phyloP scores from a whole-genome alignment of 2,329 filamentous ascomycete species.

The Colletotrichum aenigma region DNA sequence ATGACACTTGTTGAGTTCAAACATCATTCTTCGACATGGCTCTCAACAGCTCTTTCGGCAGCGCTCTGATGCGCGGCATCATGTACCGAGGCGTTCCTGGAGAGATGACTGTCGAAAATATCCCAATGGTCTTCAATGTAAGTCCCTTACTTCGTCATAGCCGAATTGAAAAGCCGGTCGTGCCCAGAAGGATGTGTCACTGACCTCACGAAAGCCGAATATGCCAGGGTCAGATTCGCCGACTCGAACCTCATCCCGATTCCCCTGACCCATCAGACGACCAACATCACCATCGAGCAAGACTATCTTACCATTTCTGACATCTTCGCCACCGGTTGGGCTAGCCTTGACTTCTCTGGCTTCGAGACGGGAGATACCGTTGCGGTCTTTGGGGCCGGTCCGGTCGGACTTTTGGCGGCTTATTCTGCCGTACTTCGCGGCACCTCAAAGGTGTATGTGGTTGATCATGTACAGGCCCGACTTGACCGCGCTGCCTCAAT shows the following conservation, averaged over 20 bases:
- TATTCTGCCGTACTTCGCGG: constrained; percentile 27
- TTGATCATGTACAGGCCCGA: constrained; percentile 25
- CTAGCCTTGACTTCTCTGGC: constrained; percentile 58
- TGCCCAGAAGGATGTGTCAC: too few relatives aligned
- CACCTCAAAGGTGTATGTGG: constrained; percentile 21
- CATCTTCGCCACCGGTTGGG: constrained; percentile 57
- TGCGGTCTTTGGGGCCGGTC: constrained; percentile 67
- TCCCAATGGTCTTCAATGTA: constrained; percentile 10
- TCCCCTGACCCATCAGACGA: constrained; percentile 33
- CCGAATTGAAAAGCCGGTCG: too few relatives aligned
- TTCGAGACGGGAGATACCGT: constrained; percentile 64
- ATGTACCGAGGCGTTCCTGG: constrained; percentile 24
- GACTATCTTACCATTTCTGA: constrained; percentile 58
- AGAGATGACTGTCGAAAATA: constrained; percentile 14
- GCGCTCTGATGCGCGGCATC: background rate
- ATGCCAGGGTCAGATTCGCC: constrained; percentile 66
- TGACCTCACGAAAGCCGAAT: constrained; percentile 41
- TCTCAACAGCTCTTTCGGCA: background rate
- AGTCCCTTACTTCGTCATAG: too few relatives aligned
- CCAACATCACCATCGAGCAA: constrained; percentile 61
- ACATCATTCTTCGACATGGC: background rate
- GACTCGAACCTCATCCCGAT: constrained; percentile 69
- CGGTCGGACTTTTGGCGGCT: constrained; percentile 61
- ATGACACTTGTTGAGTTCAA: background rate
- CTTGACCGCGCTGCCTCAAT: constrained; percentile 22